Percentiles rank a stretch among this genome's conserved stretches.
Evolutionary conservation across 2,329 filamentous ascomycete species (phyloP).

Genomic region (Phialemonium atrogriseum): DNA sequence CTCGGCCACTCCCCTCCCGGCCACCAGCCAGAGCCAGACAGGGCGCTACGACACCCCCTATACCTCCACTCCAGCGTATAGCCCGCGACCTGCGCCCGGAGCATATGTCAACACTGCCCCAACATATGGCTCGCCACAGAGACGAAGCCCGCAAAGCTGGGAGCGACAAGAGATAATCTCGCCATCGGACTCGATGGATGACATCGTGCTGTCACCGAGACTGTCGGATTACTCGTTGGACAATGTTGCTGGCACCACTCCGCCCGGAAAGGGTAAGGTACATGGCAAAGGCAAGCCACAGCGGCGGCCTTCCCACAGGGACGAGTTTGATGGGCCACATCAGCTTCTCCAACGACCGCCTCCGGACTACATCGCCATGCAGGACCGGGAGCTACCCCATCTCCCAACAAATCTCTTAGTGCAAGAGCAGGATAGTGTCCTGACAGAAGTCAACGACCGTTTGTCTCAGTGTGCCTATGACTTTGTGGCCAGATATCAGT

Average conservation of each 20-base stretch:
- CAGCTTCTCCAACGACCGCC: conserved; percentile 70
- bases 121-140: conserved; percentile 10
- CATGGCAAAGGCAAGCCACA: conserved; percentile 46
- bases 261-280: conserved; percentile 35
- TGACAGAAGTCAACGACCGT: conserved; percentile 74
- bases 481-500: conserved; percentile 86
- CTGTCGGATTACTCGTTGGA: conserved; percentile 54
- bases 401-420: conserved; percentile 75
- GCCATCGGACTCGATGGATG: conserved; percentile 49
- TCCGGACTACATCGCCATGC: conserved; percentile 62
- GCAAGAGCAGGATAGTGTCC: conserved; percentile 76
- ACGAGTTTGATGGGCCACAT: conserved; percentile 84
- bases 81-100: conserved; percentile 31
- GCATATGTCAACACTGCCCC: conserved; percentile 9
- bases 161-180: conserved; percentile 44
- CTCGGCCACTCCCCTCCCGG: conserved; percentile 23
- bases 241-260: conserved; percentile 28
- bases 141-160: conserved; percentile 34
- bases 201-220: conserved; percentile 48
- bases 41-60: conserved; percentile 25
- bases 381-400: conserved; percentile 73
- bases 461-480: conserved; percentile 81
- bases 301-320: conserved; percentile 68
- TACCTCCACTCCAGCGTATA: conserved; percentile 30
- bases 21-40: conserved; percentile 28